Base-by-base conservation (phyloP, 1,284 basidiomycete genomes). In the Ustilago tritici region DNA sequence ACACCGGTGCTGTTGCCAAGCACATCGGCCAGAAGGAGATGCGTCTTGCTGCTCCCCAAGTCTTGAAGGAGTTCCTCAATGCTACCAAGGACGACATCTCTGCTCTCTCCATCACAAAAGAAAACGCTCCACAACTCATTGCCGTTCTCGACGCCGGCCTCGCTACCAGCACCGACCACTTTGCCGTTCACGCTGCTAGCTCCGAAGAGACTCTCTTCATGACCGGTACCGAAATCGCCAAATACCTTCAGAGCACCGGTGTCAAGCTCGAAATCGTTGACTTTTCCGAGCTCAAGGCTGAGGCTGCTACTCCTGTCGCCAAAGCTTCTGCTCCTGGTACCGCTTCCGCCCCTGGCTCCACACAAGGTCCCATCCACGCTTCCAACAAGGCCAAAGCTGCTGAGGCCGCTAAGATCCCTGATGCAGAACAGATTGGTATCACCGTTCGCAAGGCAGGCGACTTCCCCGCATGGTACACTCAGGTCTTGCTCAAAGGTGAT, bases 401-500 rank as follows among this genome's bases (percentile, higher is more conserved):
- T 28, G 70, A 74, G 50, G 74, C 78, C 36, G 79, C 83, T 50
- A 81, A 80, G 73, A 85, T 84, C 43, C 77, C 79, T 14, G 84
- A 84, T 49, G 84, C 84, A 4, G 82, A 82, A 69, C 76, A 85
- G 70, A 84, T 83, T 63, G 84, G 84, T 40, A 86, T 86, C 78
- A 85, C 82, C 14, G 83, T 85, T 35, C 82, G 80, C 62, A 86
- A 86, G 70, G 80, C 75, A 6, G 78, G 78, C 47, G 84, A 86
- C 70, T 86, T 86, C 67, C 70, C 84, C 35, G 84, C 84, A 40
- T 86, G 84, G 84, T 86, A 86, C 65, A 79, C 84, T 43, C 80
- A 96, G 93, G 95, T 98, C n/a, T 89, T 99, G 74, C 89, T 96
- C 87, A 98, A 99, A 89, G 94, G 95, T 31, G 95, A 99, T 84